phyloP scores from a whole-genome alignment of 2,329 filamentous ascomycete species.

The Claviceps pazoutovae region DNA sequence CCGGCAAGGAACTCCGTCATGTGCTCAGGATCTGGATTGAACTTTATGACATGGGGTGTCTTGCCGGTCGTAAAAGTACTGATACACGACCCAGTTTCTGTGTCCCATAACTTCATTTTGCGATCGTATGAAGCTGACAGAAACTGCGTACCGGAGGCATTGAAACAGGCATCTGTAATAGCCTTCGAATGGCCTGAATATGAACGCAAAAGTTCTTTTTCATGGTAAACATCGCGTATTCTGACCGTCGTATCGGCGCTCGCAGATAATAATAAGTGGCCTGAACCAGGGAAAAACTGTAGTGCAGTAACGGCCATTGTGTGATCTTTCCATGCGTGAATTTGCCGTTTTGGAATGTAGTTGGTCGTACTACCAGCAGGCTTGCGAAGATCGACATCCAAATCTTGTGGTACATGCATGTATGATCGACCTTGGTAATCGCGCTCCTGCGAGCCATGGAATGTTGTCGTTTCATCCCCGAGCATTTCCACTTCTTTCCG shows the following conservation, averaged over 20 bases:
- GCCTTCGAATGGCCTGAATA: constrained; percentile 84
- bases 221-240: constrained; percentile 89
- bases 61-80: constrained; percentile 85
- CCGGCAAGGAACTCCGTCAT: constrained; percentile 87
- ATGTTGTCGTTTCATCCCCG: constrained; percentile 69
- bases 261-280: constrained; percentile 80
- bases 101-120: constrained; percentile 96
- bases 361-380: constrained; percentile 71
- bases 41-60: constrained; percentile 86
- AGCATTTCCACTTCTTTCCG: constrained; percentile 44
- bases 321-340: constrained; percentile 80
- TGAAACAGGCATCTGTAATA: constrained; percentile 82
- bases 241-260: constrained; percentile 83
- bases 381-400: constrained; percentile 74
- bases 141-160: constrained; percentile 68
- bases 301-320: constrained; percentile 75
- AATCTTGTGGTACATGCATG: constrained; percentile 90
- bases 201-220: constrained; percentile 76
- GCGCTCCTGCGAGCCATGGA: constrained; percentile 69
- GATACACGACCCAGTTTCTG: constrained; percentile 80
- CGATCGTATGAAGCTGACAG: constrained; percentile 86
- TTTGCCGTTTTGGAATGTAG: constrained; percentile 85
- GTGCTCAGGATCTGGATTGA: constrained; percentile 68
- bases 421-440: constrained; percentile 95
- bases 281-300: constrained; percentile 77